Evolutionary conservation across 2,329 filamentous ascomycete genomes (phyloP), one percentile per base, ranked within the genome.

Genomic region (Cordyceps tenuipes): DNA sequence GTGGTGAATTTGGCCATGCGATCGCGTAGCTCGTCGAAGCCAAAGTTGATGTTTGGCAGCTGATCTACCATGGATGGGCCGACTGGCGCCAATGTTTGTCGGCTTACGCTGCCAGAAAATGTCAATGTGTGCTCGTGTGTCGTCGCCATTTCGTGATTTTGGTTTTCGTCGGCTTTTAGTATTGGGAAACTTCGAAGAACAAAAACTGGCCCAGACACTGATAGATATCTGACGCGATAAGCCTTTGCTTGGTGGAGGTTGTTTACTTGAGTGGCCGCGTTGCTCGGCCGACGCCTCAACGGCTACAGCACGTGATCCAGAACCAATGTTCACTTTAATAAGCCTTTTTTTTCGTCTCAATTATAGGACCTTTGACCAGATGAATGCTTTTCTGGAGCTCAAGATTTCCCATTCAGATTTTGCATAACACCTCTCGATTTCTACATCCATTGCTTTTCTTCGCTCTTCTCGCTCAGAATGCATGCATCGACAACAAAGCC

Each of bases 1-100:
- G 85, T 82, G 0, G 89, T 97, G 72, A 99, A 99, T 64, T 89
- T 90, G 58, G 87, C 83, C 94, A 99, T 97, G 75, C 91, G 89
- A 69, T 93, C 91, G 75, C 93, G 92, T 70, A 99, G 76, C 66
- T 97, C 91, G 68, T 97, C 92, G 73, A 97, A 97, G 61, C 91
- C 91, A 73, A 99, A 97, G 74, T 96, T 91, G 73, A 96, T 89
- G 71, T 82, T 90, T 41, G 94, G 94, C 9, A 99, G 84, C 54
- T 85, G 84, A 71, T 91, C 88, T 47, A 86, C 87, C 76, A 90
- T 84, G 7, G 86, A 89, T 15, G 85, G 82, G 47, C 79, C 83
- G 51, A 78, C 76, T 46, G 84, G 78, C 34, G 82, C 78, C 63
- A 83, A 75, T 17, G 83, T 81, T 64, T 82, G 82, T 66, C 84